Evolutionary conservation across 257 asterid species (phyloP), one percentile per base, ranked within the genome.

Genomic region (Jacaranda mimosifolia): DNA sequence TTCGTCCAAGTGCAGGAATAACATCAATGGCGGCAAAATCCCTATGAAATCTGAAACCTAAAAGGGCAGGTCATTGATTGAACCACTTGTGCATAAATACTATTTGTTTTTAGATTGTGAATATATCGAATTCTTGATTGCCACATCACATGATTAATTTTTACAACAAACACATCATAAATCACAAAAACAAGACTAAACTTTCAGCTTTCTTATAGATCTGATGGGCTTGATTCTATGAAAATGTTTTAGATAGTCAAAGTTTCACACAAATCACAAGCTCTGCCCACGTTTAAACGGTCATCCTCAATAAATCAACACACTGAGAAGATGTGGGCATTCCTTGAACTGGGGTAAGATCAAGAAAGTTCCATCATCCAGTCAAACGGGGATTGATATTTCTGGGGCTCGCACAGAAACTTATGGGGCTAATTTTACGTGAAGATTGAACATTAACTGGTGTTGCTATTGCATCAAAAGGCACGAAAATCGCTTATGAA

Each of bases 151-250:
- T 13, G 3, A 70, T 35, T 38, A 17, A 38, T 36, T 38, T n/a
- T 70, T 48, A 55, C 9, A 70, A 38, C 14, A 10, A 70, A 18
- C 18, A 36, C 48, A 10, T 9, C 65, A 53, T 53, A 52, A 11
- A 8, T 7, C 9, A 48, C 36, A 18, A 36, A 13, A 15, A 9
- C 7, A n/a, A 26, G 9, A 45, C 8, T 21, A 0, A 5, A 32
- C 51, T 40, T 71, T 66, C 12, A 13, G n/a, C 45, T n/a, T 7
- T 71, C 11, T 18, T 49, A 70, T 17, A 62, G 78, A 71, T 78
- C 82, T 71, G 36, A 39, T 36, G 11, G 51, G 15, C 35, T 26
- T 26, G 32, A 26, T 26, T 26, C 32, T 10, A 15, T 11, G 39
- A 11, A 48, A 11, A 13, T 10, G 53, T 48, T 48, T 48, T 48